Percentiles rank a stretch among this genome's conserved stretches.
Conservation (phyloP, 495 filamentous ascomycete genomes). For the Aspergillus conjunctus region DNA sequence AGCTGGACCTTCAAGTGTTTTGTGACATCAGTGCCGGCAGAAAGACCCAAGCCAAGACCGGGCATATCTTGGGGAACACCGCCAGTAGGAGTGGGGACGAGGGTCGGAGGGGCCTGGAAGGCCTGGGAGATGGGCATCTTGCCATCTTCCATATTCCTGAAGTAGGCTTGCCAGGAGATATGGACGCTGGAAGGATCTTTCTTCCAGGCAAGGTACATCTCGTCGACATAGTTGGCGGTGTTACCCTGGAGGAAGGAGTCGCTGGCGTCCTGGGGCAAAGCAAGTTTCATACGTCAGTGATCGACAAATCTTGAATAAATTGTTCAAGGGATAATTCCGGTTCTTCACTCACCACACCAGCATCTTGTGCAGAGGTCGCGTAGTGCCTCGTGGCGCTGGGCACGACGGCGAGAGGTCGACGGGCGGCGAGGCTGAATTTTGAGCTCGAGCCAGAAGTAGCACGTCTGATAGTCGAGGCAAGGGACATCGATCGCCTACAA, state of each 20-base stretch:
- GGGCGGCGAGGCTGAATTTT: constrained; percentile 46
- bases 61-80: constrained; percentile 77
- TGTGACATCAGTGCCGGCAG: constrained; percentile 79
- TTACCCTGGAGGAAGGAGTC: constrained; percentile 95
- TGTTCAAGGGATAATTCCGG: too few relatives aligned
- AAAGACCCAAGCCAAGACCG: constrained; percentile 64
- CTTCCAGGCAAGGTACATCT: constrained; percentile 99
- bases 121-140: constrained; percentile 96
- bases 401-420: constrained; percentile 45
- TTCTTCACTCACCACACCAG: constrained; percentile 41
- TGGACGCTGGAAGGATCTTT: constrained; percentile 90
- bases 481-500: constrained; percentile 48
- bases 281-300: constrained; percentile 26
- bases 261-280: constrained; percentile 65
- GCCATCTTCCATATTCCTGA: constrained; percentile 97
- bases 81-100: constrained; percentile 77
- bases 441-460: constrained; percentile 43
- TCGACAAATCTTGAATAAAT: background rate
- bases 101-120: constrained; percentile 90
- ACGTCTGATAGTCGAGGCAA: constrained; percentile 47
- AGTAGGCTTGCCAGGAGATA: constrained; percentile 99
- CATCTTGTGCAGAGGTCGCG: constrained; percentile 55
- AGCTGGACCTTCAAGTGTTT: constrained; percentile 99
- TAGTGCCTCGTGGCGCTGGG: constrained; percentile 50
- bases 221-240: constrained; percentile 97